Conservation (phyloP, 768 basidiomycete genomes). For the Kwoniella botswanensis region DNA sequence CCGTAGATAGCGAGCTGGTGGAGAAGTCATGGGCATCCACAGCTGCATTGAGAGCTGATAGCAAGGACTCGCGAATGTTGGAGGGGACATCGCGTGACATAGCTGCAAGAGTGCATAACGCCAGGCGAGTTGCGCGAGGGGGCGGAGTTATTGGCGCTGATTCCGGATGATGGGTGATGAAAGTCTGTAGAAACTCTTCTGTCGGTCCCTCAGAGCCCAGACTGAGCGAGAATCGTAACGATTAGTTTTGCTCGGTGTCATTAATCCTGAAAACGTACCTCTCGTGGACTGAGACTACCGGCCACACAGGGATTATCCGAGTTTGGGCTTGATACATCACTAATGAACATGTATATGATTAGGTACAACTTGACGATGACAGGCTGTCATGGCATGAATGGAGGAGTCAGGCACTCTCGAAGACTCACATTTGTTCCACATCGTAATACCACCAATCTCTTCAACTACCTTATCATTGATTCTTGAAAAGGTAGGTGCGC, state of each 20-base stretch:
- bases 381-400: no score
- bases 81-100: slow-evolving; percentile 3
- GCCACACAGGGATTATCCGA: slow-evolving; percentile 8
- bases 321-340: slow-evolving; percentile 8
- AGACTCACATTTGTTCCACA: slow-evolving; percentile 12
- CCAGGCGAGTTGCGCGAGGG: not conserved
- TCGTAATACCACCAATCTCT: slow-evolving; percentile 5
- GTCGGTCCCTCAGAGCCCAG: slow-evolving; percentile 12
- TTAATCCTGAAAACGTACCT: slow-evolving; percentile 5
- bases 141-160: slow-evolving; percentile 1
- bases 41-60: slow-evolving; percentile 6
- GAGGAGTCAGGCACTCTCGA: no score
- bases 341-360: not conserved
- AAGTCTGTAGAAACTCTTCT: slow-evolving; percentile 12
- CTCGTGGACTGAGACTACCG: slow-evolving; percentile 16
- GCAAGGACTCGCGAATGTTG: slow-evolving; percentile 7
- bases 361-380: no score
- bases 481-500: slow-evolving; percentile 9
- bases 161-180: slow-evolving; percentile 12
- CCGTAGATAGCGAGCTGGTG: slow-evolving; percentile 9
- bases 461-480: slow-evolving; percentile 9
- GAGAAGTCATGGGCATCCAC: slow-evolving; percentile 14
- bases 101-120: slow-evolving; percentile 9
- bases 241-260: not conserved
- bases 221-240: not conserved